Evolutionary conservation across 2,329 filamentous ascomycete genomes (phyloP).

Genomic region (Botrytis tulipae): DNA sequence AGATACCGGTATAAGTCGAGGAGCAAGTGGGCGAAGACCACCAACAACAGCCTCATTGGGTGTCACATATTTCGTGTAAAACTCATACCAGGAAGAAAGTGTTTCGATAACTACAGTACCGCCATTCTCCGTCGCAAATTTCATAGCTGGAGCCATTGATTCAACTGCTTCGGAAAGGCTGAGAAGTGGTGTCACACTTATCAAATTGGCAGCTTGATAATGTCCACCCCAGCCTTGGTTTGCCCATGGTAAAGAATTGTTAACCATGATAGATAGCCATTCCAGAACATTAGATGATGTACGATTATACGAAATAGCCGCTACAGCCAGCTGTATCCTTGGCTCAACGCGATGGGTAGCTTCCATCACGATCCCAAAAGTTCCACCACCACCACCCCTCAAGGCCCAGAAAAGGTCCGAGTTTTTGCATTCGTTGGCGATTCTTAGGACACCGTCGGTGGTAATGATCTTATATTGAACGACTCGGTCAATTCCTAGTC

Average conservation of each 20-base stretch:
- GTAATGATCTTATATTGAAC: conserved; percentile 50
- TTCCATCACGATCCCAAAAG: conserved; percentile 45
- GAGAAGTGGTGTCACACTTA: conserved; percentile 26
- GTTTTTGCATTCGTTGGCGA: conserved; percentile 44
- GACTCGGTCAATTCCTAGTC: conserved; percentile 52
- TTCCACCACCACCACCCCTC: conserved; percentile 47
- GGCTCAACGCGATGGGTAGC: conserved; percentile 26
- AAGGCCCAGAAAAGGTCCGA: conserved; percentile 52
- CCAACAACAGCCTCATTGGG: conserved; percentile 22
- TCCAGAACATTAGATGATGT: conserved; percentile 14
- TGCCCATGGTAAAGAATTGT: conserved; percentile 27
- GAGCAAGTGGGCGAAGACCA: conserved; percentile 15
- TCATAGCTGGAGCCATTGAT: conserved; percentile 23
- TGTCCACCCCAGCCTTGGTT: conserved; percentile 29
- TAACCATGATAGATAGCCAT: conserved; percentile 24
- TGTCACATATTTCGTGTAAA: conserved; percentile 25
- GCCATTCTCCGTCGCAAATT: conserved; percentile 21
- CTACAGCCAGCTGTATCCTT: conserved; percentile 20
- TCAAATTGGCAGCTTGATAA: conserved; percentile 20
- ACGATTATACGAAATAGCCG: conserved; percentile 23
- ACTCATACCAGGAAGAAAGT: conserved; percentile 24
- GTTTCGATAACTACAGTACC: conserved; percentile 21
- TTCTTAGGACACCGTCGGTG: conserved; percentile 46
- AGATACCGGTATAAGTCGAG: conserved; percentile 23
- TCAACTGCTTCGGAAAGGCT: conserved; percentile 21